Evolutionary conservation across 805 yeast genomes (phyloP).

Genomic region (Lachancea sp.): DNA sequence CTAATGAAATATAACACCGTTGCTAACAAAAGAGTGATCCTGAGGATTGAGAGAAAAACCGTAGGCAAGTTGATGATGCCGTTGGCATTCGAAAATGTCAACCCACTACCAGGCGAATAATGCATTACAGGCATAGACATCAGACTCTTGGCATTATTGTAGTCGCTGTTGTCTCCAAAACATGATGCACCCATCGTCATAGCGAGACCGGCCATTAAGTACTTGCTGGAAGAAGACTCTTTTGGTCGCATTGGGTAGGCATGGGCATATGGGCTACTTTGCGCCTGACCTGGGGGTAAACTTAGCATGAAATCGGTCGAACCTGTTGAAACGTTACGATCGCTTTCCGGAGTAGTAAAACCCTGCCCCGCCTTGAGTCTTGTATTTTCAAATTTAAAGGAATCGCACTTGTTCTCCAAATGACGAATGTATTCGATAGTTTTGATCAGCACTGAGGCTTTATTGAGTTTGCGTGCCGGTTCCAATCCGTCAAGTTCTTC

Average conservation of each 20-base stretch:
- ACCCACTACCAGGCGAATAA: conserved; percentile 21
- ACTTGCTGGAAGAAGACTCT: conserved; percentile 37
- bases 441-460: conserved; percentile 68
- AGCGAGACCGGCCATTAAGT: conserved; percentile 59
- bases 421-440: conserved; percentile 75
- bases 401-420: conserved; percentile 54
- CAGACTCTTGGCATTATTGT: conserved; percentile 37
- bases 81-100: conserved; percentile 19
- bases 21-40: conserved; percentile 23
- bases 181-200: conserved; percentile 57
- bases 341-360: conserved; percentile 17
- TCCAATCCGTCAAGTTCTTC: conserved; percentile 61
- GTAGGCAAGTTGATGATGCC: conserved; percentile 26
- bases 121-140: conserved; percentile 42
- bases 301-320: conserved; percentile 13
- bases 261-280: conserved; percentile 8
- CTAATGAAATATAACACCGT: conserved; percentile 26
- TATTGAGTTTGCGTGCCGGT: conserved; percentile 71
- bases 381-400: conserved; percentile 43
- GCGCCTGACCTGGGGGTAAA: conserved; percentile 2
- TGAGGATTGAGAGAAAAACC: conserved; percentile 26
- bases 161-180: conserved; percentile 44
- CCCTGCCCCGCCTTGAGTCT: conserved; percentile 26
- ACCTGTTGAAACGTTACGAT: conserved; percentile 19
- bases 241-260: conserved; percentile 9